These are phyloP conservation scores for Leccinum variicolor DNA, from an alignment of 768 basidiomycete genomes.

Conservation along the genomic window DNA sequence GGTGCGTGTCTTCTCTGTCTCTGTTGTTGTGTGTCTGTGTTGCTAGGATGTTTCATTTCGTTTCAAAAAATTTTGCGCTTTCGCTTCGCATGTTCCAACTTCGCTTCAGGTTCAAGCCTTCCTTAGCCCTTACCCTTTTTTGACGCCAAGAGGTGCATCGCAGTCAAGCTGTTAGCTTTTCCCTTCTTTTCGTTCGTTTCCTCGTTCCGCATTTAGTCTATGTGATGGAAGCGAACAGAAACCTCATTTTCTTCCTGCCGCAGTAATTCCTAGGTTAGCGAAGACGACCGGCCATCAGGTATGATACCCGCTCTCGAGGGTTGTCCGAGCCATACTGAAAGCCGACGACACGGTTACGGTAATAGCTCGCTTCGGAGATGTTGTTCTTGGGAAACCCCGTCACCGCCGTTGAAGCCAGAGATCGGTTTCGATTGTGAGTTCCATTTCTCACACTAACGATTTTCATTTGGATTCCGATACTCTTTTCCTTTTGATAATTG, in stretches of 20 bases:
- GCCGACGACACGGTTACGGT: not conserved
- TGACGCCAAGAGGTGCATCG: not conserved
- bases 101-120: not conserved
- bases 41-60: not conserved
- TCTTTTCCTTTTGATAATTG: constrained; percentile 10
- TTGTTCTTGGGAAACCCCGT: constrained; percentile 70
- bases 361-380: constrained; percentile 73
- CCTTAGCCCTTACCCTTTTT: not conserved
- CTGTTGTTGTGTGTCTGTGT: not conserved
- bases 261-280: constrained; percentile 67
- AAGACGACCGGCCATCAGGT: constrained; percentile 76
- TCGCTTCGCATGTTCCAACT: not conserved
- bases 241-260: not conserved
- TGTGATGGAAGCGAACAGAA: not conserved
- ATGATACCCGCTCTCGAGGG: constrained; percentile 8
- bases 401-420: constrained; percentile 62
- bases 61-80: not conserved
- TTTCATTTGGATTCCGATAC: not conserved
- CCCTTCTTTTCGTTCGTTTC: constrained; percentile 1
- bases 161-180: not conserved
- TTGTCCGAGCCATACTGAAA: constrained; percentile 13
- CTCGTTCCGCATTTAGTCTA: not conserved
- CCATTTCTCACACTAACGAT: not conserved
- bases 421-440: constrained; percentile 72
- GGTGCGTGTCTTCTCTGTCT: constrained; percentile 41